A percentile compares a stretch with the other conserved stretches of the same genome.
Evolutionary conservation across 495 filamentous ascomycete genomes (phyloP).

Genomic region (Podospora australis): DNA sequence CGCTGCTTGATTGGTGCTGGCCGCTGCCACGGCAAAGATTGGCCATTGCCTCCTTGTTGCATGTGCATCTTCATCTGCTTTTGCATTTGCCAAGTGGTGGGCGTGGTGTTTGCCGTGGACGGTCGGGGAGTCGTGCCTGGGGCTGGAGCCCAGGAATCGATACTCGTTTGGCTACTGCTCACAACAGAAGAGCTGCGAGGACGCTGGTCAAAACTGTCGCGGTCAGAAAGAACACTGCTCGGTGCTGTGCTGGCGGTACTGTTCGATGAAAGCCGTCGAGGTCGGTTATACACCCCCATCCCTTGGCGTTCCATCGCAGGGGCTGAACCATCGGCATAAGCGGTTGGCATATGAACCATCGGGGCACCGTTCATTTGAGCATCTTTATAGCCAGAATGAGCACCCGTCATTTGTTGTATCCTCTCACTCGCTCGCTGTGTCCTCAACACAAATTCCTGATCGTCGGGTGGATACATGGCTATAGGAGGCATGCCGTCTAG

Average conservation of each 20-base stretch:
- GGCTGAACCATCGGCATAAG: conserved; percentile 4
- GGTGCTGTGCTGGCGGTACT: conserved; percentile 16
- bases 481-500: conserved; percentile 12
- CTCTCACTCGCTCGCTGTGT: conserved; percentile 19
- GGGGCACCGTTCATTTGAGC: conserved; percentile 2
- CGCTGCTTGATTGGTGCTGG: conserved; percentile 30
- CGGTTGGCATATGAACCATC: conserved; percentile 12
- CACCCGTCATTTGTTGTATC: conserved; percentile 13
- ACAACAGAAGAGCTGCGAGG: conserved; percentile 15
- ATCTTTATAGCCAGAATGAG: conserved; percentile 1
- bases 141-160: conserved; percentile 29
- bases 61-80: too few relatives aligned
- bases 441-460: conserved; percentile 21
- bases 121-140: conserved; percentile 4
- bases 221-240: conserved; percentile 19
- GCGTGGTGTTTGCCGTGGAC: not conserved
- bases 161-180: conserved; percentile 36
- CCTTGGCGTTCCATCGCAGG: conserved; percentile 6
- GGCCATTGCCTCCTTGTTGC: not conserved
- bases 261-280: conserved; percentile 21
- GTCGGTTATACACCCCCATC: conserved; percentile 10
- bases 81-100: conserved; percentile 13
- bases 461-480: conserved; percentile 21
- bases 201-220: conserved; percentile 23
- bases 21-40: conserved; percentile 30